Base-by-base conservation (phyloP, 1,284 basidiomycete species). In the Phenoliferia sp. region DNA sequence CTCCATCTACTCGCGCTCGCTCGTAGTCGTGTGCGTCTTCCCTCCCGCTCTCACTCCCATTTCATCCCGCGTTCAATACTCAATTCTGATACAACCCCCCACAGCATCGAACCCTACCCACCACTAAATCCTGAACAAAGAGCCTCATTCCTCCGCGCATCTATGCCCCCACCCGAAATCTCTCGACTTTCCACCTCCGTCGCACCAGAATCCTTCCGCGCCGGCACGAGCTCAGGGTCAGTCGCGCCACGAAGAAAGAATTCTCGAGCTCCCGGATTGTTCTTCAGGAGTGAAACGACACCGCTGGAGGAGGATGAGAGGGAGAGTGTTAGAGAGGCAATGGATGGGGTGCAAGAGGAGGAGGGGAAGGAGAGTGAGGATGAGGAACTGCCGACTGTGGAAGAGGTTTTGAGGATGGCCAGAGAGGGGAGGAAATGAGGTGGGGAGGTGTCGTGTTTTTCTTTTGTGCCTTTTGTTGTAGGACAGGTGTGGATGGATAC, bases 41-140 rank as follows among this genome's bases (percentile, higher is more conserved):
- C 19, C 19, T 44, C 39, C 39, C 12, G 39, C 39, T 22, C 54
- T 22, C 54, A 9, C 15, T 26, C 54, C 54, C 28, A 5, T 17
- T 29, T 28, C 17, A 16, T 17, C 54, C 6, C 54, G 32, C 2
- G 5, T 22, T 9, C 3, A 55, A 16, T 28, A 16, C 16, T 31
- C 28, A 3, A n/a, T 17, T 7, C n/a, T 35, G 15, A 22, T 16
- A n/a, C n/a, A n/a, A n/a, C n/a, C n/a, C n/a, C n/a, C n/a, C 29
- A 16, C 69, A 73, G 71, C 33, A 61, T 73, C 63, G 71, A 73
- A 48, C 71, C 71, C 19, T 73, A 67, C 39, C 71, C 71, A 4
- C 56, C 69, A 0, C 61, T 73, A 22, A 15, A 64, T 26, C 36
- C 63, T 9, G n/a, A 32, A 61, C 33, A 22, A 35, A 26, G 50